Base-by-base conservation (phyloP, 2,329 filamentous ascomycete species). In the Neofusicoccum umdonicola region DNA sequence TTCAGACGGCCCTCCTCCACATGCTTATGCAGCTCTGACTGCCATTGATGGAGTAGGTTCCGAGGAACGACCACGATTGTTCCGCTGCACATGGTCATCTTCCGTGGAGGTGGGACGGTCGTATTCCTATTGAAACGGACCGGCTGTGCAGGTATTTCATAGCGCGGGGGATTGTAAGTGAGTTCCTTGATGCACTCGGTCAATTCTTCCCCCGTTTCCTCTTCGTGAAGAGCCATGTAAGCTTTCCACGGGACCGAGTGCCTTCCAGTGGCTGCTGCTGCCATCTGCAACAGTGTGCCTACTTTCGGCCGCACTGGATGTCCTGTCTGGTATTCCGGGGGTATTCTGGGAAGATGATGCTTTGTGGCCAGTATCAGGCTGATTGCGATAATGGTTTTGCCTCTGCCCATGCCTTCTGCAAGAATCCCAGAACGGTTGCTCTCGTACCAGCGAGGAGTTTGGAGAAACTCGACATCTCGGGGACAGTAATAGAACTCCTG, bases 371-470 rank as follows among this genome's bases (percentile, higher is more conserved):
- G 80, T 44, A 97, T 80, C n/a, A 83, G 71, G 4, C 82, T 75
- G 2, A 98, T 79, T 68, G 90, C 94, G 11, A 97, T 96, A 31
- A 97, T 78, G 0, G 94, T 97, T 79, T 97, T 98, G 0, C 94
- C 93, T 52, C 81, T 79, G 35, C 84, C 84, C 90, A 93, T 93
- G 68, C 91, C 89, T 72, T 95, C 91, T 0, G 90, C 90, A 13
- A 93, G 79, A 13, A 94, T 90, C 2, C 93, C 94, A 39, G 93
- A 93, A 65, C 84, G 83, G 4, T 88, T 85, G 31, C 87, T 84
- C 50, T 95, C 92, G 69, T 94, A 97, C 65, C 86, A 85, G 2
- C 85, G 83, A 11, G 90, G 88, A n/a, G 90, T 85, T 41, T 82
- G 81, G 0, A 91, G 74, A 54, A 92, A 84, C 0, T 81, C 80